Conservation (phyloP, 2,329 filamentous ascomycete genomes). For the Fusarium tricinctum region DNA sequence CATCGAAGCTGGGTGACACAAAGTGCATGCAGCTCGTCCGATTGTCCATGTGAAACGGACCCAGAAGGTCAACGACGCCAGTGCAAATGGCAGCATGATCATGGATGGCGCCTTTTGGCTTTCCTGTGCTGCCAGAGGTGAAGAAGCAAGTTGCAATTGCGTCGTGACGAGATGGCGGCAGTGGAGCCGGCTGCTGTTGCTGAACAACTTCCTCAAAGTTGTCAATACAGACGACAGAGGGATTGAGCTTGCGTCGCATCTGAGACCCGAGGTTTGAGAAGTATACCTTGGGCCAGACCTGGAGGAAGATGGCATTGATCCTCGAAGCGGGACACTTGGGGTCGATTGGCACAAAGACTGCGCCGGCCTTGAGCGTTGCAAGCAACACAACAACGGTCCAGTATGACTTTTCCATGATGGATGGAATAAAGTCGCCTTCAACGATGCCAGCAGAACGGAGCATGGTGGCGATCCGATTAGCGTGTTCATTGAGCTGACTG, state of each 20-base stretch:
- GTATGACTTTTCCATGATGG: slow-evolving; percentile 16
- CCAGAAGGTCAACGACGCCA: slow-evolving; percentile 18
- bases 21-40: slow-evolving; percentile 22
- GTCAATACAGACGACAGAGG: slow-evolving; percentile 18
- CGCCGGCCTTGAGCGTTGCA: slow-evolving; percentile 25
- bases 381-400: slow-evolving; percentile 21
- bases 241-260: slow-evolving; percentile 29
- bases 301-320: slow-evolving; percentile 28
- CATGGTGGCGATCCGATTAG: slow-evolving; percentile 2
- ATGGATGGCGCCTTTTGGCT: slow-evolving; percentile 25
- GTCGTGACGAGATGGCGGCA: slow-evolving; percentile 11
- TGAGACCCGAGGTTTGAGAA: slow-evolving; percentile 24
- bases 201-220: slow-evolving; percentile 17
- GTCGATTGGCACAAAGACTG: slow-evolving; percentile 29
- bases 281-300: slow-evolving; percentile 26
- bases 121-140: slow-evolving; percentile 20
- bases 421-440: slow-evolving; percentile 1
- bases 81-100: slow-evolving; percentile 27
- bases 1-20: slow-evolving; percentile 25
- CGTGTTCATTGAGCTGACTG: background rate
- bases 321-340: slow-evolving; percentile 26
- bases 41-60: slow-evolving; percentile 22
- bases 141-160: slow-evolving; percentile 32
- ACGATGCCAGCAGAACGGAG: background rate
- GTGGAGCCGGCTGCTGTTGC: slow-evolving; percentile 7